Evolutionary conservation across 768 basidiomycete species (phyloP), one percentile per base, ranked within the genome.

Genomic region (Lactarius pseudohatsudake): DNA sequence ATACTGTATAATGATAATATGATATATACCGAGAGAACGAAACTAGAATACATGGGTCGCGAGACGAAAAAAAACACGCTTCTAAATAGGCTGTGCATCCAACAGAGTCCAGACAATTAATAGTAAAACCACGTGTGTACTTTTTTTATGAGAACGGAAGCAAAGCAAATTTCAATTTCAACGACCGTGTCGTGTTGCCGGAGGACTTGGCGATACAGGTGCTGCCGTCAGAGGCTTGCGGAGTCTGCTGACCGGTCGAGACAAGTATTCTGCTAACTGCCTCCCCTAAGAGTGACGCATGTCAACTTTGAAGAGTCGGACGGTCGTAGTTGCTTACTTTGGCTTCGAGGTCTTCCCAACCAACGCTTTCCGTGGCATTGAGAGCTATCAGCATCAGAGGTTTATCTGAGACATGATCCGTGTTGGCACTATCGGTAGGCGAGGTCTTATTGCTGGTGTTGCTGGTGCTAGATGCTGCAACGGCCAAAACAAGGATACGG

Each of bases 381-480:
- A 92, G 76, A 2, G 86, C 89, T 54, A 92, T 80, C 56, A 93
- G 77, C 84, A 92, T 81, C 62, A 90, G 69, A 11, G 91, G 91
- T 10, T 81, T 76, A n/a, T 72, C 70, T 3, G 50, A 57, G 2
- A 65, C 58, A 26, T 61, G 64, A n/a, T 64, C 66, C 3, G 43
- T 58, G 16, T 64, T 36, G 47, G 61, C 41, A 54, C 69, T 63
- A 59, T 43, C 57, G 64, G 57, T 13, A 62, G 68, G 72, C 70
- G 62, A 73, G 66, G 59, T 73, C 65, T 62, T 65, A 69, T 58
- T 69, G 30, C 65, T 64, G 20, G 26, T 53, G 13, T 41, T 66
- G 69, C 38, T 68, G 26, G 41, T 7, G 15, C 22, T 28, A 20
- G 53, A 36, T 30, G 58, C 34, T 38, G 64, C 64, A 16, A 71